Evolutionary conservation across 306 rosid species (phyloP).

Genomic region (Prunus kanzakura): DNA sequence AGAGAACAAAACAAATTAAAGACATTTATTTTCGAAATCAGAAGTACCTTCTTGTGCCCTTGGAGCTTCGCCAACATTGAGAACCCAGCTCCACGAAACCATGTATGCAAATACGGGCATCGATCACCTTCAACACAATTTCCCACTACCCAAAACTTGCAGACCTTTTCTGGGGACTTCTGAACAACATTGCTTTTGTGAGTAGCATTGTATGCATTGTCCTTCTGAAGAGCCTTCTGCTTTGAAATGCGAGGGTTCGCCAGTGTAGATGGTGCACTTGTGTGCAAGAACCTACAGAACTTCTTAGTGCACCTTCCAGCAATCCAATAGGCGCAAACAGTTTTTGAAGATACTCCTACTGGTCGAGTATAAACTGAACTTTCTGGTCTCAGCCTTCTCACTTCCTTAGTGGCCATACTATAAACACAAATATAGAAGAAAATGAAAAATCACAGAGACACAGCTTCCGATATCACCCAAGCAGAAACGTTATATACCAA

Average conservation of each 20-base stretch:
- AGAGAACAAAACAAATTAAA: no score
- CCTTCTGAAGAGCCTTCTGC: neutral
- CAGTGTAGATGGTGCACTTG: neutral
- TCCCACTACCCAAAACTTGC: conserved; percentile 30
- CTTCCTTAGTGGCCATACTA: conserved; percentile 10
- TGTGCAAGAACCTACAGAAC: neutral
- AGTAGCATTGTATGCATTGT: neutral
- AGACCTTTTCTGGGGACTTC: conserved; percentile 12
- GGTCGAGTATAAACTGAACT: neutral
- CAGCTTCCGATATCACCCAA: no score
- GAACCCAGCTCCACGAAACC: conserved; percentile 33
- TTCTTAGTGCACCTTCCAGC: neutral
- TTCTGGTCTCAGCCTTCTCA: neutral
- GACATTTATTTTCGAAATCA: no score
- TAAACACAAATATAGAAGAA: neutral
- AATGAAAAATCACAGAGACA: no score
- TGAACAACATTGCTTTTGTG: neutral
- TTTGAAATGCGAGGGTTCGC: neutral
- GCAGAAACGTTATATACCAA: no score
- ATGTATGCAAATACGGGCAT: conserved; percentile 32
- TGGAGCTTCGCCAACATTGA: conserved; percentile 35
- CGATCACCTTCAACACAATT: conserved; percentile 32
- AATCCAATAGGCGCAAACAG: neutral
- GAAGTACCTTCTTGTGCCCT: conserved; percentile 41
- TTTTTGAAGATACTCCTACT: neutral